A percentile compares a stretch with the other conserved stretches of the same genome.
These are phyloP conservation scores for Podospora pseudopauciseta DNA, from an alignment of 495 filamentous ascomycete genomes.

Conservation along the genomic window DNA sequence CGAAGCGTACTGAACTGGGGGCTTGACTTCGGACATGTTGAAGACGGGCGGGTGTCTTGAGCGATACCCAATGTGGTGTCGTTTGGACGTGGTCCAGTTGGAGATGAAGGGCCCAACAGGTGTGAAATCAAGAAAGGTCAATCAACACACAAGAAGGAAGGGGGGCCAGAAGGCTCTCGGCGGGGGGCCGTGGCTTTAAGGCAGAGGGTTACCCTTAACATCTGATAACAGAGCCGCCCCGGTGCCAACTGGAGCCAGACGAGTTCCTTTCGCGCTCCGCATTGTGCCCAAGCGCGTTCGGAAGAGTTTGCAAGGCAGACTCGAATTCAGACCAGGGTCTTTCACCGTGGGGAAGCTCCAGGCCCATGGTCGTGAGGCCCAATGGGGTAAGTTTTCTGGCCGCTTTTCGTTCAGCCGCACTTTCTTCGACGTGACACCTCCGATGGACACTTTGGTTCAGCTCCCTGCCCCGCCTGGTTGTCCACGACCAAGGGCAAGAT, in stretches of 20 bases:
- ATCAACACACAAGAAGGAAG: neutral
- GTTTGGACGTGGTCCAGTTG: neutral
- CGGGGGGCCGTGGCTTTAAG: neutral
- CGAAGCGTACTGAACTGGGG: neutral
- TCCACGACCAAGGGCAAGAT: neutral
- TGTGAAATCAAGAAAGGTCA: neutral
- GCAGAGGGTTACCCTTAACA: neutral
- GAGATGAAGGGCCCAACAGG: neutral
- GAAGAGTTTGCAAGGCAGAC: conserved; percentile 2
- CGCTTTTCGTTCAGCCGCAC: conserved; percentile 3
- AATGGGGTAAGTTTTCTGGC: neutral
- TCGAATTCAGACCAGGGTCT: neutral
- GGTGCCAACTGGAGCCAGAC: neutral
- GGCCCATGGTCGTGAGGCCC: neutral
- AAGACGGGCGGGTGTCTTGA: neutral
- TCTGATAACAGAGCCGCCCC: neutral
- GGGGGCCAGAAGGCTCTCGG: neutral
- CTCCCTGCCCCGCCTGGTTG: neutral
- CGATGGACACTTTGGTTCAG: neutral
- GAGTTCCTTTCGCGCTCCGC: neutral
- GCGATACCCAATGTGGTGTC: neutral
- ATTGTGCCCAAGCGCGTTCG: neutral
- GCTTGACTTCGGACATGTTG: conserved; percentile 2
- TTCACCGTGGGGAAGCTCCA: neutral
- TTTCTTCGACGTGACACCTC: neutral